phyloP scores from a whole-genome alignment of 306 rosid genomes.

The Myrica gale region DNA sequence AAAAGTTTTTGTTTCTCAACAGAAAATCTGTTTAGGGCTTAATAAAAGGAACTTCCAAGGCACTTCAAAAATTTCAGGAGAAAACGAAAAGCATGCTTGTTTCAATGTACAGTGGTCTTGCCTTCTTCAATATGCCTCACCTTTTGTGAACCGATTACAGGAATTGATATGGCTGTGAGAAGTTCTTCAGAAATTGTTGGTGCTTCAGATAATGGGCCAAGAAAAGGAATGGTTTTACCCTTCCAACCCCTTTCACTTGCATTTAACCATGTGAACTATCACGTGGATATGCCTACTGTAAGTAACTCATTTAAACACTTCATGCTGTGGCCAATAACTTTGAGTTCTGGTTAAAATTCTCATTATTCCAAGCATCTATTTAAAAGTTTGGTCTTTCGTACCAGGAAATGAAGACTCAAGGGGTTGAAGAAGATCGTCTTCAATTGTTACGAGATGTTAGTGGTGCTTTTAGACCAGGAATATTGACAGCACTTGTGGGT shows the following conservation, averaged over 20 bases:
- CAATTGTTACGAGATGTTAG: constrained; percentile 65
- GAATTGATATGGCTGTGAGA: constrained; percentile 30
- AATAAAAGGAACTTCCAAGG: background rate
- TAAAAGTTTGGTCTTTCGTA: background rate
- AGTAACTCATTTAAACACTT: constrained; percentile 27
- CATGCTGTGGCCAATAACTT: background rate
- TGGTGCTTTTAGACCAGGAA: constrained; percentile 66
- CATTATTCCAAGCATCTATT: background rate
- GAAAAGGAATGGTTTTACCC: constrained; percentile 63
- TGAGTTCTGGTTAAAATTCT: background rate
- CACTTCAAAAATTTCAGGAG: background rate
- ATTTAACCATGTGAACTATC: constrained; percentile 67
- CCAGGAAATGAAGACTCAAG: constrained; percentile 70
- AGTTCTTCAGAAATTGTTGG: constrained; percentile 30
- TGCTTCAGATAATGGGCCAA: constrained; percentile 18
- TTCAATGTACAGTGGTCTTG: background rate
- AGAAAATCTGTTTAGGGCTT: background rate
- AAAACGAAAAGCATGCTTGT: background rate
- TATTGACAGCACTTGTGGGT: constrained; percentile 66
- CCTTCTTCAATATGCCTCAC: constrained; percentile 1
- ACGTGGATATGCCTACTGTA: constrained; percentile 73
- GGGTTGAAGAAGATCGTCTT: constrained; percentile 48
- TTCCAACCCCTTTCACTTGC: constrained; percentile 68
- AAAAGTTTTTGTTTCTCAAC: background rate
- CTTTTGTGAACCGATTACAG: constrained; percentile 4